A percentile compares a stretch with the other conserved stretches of the same genome.
Conservation (phyloP, 306 rosid genomes). For the Leucaena leucocephala region DNA sequence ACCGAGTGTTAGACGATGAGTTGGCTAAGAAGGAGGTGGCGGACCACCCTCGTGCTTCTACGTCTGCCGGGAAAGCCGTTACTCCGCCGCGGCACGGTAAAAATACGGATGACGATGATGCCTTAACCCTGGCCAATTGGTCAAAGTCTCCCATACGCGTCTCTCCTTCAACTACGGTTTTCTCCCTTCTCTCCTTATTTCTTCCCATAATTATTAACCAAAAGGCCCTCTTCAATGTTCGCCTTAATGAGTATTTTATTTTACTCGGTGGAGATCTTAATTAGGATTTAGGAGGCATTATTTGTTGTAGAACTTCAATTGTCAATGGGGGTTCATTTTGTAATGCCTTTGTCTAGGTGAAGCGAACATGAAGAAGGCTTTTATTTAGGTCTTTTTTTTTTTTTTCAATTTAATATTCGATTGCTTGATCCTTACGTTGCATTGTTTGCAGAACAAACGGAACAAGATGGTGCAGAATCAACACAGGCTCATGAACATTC, state of each 20-base stretch:
- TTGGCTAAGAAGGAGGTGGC: neutral
- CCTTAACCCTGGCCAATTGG: slow-evolving; percentile 37
- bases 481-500: slow-evolving; percentile 40
- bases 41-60: neutral
- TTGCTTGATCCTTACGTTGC: slow-evolving; percentile 29
- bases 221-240: neutral
- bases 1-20: slow-evolving; percentile 24
- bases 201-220: neutral
- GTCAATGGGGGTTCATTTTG: neutral
- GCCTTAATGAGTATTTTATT: neutral
- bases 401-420: neutral
- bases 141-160: slow-evolving; percentile 30
- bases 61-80: neutral
- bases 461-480: slow-evolving; percentile 50
- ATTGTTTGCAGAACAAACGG: slow-evolving; percentile 50
- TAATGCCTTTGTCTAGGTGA: neutral
- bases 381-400: neutral
- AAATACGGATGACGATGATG: slow-evolving; percentile 16
- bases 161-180: slow-evolving; percentile 31
- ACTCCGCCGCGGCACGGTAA: neutral
- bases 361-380: neutral
- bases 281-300: neutral
- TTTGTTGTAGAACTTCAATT: neutral
- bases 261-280: neutral
- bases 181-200: neutral